These are phyloP conservation scores for Leishmania braziliensis DNA, from an alignment of 208 protist genomes.

Conservation along the genomic window DNA sequence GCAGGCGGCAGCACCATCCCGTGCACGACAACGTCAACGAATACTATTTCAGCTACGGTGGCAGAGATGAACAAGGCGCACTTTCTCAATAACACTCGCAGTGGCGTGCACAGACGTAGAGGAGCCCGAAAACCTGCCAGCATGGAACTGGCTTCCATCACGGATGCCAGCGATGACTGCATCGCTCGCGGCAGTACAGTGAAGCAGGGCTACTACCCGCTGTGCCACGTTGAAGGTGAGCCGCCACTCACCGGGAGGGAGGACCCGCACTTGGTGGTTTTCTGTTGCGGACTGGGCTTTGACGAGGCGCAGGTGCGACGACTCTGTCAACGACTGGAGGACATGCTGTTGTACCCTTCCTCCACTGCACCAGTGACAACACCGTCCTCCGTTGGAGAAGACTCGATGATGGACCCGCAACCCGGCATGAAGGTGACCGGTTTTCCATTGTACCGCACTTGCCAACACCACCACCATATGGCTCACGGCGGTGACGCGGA, in stretches of 20 bases:
- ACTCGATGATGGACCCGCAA: not conserved
- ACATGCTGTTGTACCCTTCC: constrained; percentile 35
- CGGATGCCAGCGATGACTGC: constrained; percentile 19
- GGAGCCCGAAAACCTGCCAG: not conserved
- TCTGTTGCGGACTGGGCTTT: constrained; percentile 67
- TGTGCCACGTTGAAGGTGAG: constrained; percentile 33
- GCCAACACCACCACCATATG: not conserved
- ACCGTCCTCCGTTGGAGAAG: not conserved
- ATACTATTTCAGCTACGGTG: not conserved
- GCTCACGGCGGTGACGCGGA: not conserved
- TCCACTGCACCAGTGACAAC: constrained; percentile 7
- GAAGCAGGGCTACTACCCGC: constrained; percentile 43
- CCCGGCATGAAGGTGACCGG: not conserved
- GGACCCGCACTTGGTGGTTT: constrained; percentile 49
- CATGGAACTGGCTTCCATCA: constrained; percentile 17
- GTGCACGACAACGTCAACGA: not conserved
- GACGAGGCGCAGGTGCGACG: constrained; percentile 43
- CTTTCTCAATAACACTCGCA: not conserved
- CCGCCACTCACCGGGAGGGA: constrained; percentile 39
- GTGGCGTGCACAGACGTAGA: not conserved
- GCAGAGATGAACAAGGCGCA: constrained; percentile 16
- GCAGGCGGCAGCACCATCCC: constrained; percentile 7
- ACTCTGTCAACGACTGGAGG: constrained; percentile 54
- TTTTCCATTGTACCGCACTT: not conserved
- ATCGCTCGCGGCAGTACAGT: constrained; percentile 10